Base-by-base conservation (phyloP, 164 flowering plant genomes). In the Sedum album region DNA sequence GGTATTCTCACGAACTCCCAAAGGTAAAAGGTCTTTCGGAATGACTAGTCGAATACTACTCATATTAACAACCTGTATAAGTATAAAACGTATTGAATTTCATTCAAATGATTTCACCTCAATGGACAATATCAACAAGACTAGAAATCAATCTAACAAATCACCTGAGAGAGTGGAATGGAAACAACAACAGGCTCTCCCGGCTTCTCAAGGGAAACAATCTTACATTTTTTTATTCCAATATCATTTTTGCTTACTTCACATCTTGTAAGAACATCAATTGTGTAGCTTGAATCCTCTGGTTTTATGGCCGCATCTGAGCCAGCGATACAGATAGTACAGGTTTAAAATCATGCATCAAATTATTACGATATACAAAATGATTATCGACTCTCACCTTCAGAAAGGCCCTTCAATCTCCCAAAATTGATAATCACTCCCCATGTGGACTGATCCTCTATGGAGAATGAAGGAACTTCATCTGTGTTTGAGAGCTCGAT, bases 221-320 rank as follows among this genome's bases (percentile, higher is more conserved):
- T 82, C 73, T 78, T 84, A 66, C 85, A 75, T 28, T 82, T 78
- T 68, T 81, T 95, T 65, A 80, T 90, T 31, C 73, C 79, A 71
- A 70, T 75, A 67, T 69, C 86, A 77, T 83, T 91, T 77, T 75
- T 84, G 53, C 60, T 78, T 64, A 87, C 88, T 20, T 68, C 68
- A 75, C 99, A 95, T 82, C 96, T 85, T 25, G 97, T 95, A 69
- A 95, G 97, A 72, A 92, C 79, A 77, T 89, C 94, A 31, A 95
- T 84, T 6, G 78, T 83, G 74, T 90, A 92, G 75, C 76, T 78
- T 65, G 88, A 84, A 79, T 89, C 88, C 78, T 95, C 96, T 25
- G 97, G 94, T 76, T 86, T 95, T 69, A 57, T 78, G 74, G 64
- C 82, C 44, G 72, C 83, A 75, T 88, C 91, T 76, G 89, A 96